Evolutionary conservation across 805 yeast species (phyloP).

Genomic region (Ogataea sp.): DNA sequence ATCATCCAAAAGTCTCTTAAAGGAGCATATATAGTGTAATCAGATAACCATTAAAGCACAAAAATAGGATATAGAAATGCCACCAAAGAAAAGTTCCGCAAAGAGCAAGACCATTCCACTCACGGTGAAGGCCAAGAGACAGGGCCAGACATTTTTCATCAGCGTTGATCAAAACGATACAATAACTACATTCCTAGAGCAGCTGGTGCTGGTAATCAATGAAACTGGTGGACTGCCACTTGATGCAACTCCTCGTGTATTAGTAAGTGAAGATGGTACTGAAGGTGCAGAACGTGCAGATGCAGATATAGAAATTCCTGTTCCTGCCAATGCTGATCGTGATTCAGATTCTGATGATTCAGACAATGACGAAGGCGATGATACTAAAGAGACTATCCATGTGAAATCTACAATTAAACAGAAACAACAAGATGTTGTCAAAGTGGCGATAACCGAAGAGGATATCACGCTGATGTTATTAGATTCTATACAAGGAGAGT

Average conservation of each 20-base stretch:
- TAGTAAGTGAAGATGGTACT: constrained; percentile 20
- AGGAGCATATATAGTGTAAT: too few relatives aligned
- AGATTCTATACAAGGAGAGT: neutral
- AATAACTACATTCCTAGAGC: constrained; percentile 3
- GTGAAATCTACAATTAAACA: neutral
- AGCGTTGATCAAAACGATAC: constrained; percentile 15
- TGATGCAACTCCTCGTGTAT: constrained; percentile 18
- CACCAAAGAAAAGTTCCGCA: constrained; percentile 14
- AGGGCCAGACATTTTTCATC: constrained; percentile 26
- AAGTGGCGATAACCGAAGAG: neutral
- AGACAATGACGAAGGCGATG: constrained; percentile 14
- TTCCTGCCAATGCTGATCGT: constrained; percentile 24
- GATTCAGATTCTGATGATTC: constrained; percentile 25
- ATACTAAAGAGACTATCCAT: constrained; percentile 1
- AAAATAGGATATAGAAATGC: constrained; percentile 8
- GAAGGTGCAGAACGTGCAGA: too few relatives aligned
- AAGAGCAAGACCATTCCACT: constrained; percentile 8
- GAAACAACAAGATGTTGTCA: neutral
- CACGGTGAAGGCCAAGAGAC: constrained; percentile 25
- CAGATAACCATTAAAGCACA: neutral
- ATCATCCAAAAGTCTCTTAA: too few relatives aligned
- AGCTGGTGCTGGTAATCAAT: constrained; percentile 31
- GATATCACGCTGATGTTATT: neutral
- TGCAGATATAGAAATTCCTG: constrained; percentile 33
- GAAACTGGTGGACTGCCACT: constrained; percentile 40